These are phyloP conservation scores for Entomophthora muscae DNA, from an alignment of 371 early-diverging fungal genomes.

Conservation along the genomic window DNA sequence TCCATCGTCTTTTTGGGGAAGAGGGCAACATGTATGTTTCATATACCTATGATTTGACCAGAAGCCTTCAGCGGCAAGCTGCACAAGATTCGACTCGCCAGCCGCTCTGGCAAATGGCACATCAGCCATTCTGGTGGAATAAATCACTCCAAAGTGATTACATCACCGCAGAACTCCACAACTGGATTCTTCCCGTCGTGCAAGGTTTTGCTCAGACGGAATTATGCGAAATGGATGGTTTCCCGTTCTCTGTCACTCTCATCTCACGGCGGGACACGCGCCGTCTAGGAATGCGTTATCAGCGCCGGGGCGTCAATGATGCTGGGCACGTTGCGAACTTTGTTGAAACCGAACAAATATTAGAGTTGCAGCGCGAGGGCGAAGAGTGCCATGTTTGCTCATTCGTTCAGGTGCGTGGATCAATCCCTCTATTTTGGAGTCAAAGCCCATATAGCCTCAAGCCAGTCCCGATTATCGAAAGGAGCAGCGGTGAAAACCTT, in stretches of 20 bases:
- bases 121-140: slow-evolving; percentile 47
- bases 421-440: slow-evolving; percentile 94
- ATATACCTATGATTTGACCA: slow-evolving; percentile 7
- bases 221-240: slow-evolving; percentile 36
- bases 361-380: slow-evolving; percentile 1
- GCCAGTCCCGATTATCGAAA: slow-evolving; percentile 38
- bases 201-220: slow-evolving; percentile 49
- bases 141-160: slow-evolving; percentile 10
- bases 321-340: slow-evolving; percentile 93
- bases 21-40: slow-evolving; percentile 4
- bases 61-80: neutral
- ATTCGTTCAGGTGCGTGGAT: slow-evolving; percentile 93
- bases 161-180: slow-evolving; percentile 24
- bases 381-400: slow-evolving; percentile 21
- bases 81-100: neutral
- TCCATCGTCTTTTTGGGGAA: neutral
- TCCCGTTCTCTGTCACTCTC: slow-evolving; percentile 45
- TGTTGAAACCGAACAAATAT: slow-evolving; percentile 93
- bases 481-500: slow-evolving; percentile 16
- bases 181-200: slow-evolving; percentile 41
- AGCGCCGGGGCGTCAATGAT: slow-evolving; percentile 85
- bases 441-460: slow-evolving; percentile 69
- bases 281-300: slow-evolving; percentile 73
- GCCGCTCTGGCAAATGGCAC: slow-evolving; percentile 12
- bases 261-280: slow-evolving; percentile 64